phyloP scores from a whole-genome alignment of 495 filamentous ascomycete genomes.

The Pyronema domesticum region DNA sequence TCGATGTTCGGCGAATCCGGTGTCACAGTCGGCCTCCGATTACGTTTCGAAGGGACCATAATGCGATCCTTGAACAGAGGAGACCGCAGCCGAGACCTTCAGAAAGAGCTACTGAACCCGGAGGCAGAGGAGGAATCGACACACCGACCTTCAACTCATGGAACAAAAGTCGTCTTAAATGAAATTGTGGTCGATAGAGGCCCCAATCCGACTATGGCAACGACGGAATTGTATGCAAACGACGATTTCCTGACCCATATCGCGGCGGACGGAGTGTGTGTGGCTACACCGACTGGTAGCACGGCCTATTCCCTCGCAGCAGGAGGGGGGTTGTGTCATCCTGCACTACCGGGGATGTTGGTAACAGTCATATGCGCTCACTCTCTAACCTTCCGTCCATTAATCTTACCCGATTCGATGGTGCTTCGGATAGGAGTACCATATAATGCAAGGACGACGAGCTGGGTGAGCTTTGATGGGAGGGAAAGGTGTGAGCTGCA shows the following conservation, averaged over 20 bases:
- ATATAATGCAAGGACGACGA: constrained; percentile 63
- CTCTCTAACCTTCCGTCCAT: constrained; percentile 87
- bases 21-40: constrained; percentile 86
- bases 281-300: constrained; percentile 84
- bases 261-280: constrained; percentile 89
- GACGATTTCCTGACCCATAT: constrained; percentile 82
- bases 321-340: constrained; percentile 86
- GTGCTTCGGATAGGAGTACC: constrained; percentile 78
- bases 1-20: constrained; percentile 70
- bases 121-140: constrained; percentile 11
- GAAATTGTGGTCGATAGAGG: constrained; percentile 95
- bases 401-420: constrained; percentile 95
- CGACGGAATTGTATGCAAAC: constrained; percentile 69
- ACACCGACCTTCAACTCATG: constrained; percentile 22
- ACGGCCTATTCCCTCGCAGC: constrained; percentile 94
- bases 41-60: constrained; percentile 63
- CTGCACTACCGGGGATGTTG: constrained; percentile 91
- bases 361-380: constrained; percentile 91
- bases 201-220: constrained; percentile 52
- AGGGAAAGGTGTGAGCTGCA: constrained; percentile 83
- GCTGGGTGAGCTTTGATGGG: constrained; percentile 92
- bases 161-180: constrained; percentile 91
- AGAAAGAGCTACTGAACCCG: constrained; percentile 14
- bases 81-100: constrained; percentile 6
- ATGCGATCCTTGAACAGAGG: constrained; percentile 14